Base-by-base conservation (phyloP, 2,329 filamentous ascomycete species). In the Colletotrichum lindemuthianum region DNA sequence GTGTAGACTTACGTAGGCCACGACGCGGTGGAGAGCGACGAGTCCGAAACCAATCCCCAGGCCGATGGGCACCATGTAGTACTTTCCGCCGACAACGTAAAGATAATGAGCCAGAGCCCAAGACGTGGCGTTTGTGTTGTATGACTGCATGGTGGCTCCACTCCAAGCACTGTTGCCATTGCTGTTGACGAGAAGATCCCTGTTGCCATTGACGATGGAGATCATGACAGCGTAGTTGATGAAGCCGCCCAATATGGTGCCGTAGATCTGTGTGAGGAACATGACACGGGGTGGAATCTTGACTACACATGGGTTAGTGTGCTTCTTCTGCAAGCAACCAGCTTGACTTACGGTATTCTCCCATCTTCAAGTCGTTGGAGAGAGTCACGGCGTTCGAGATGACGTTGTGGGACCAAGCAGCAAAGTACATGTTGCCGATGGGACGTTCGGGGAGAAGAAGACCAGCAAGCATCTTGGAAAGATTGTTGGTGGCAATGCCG, bases 351-450 rank as follows among this genome's bases (percentile, higher is more conserved):
- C 82, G 79, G 54, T 88, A 88, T 75, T 87, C 83, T 16, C 85
- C 86, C 78, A 87, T 80, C 74, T 88, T 88, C 32, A 88, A 71
- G 66, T 86, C 84, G 50, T 79, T 82, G 41, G 77, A 82, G 7
- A 88, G 74, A 58, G 75, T 82, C 48, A 87, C 81, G 0, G 78
- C 74, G 53, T 84, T 84, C 2, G 60, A 11, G 52, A 88, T 86
- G 52, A 87, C 82, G 41, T 82, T 85, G 72, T 88, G 85, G 1
- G 84, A 87, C 84, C 84, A 87, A 10, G 81, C 81, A 8, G 84
- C 82, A 70, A 86, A 86, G 71, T 86, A 86, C 81, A 86, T 84
- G 71, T 86, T 86, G 2, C 82, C 84, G 5, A 86, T 68, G 0
- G 84, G 84, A 1, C 80, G 79, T 2, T 78, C 81, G 2, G 84